Evolutionary conservation across 2,329 filamentous ascomycete genomes (phyloP).

Genomic region (Corynespora cassiicola): DNA sequence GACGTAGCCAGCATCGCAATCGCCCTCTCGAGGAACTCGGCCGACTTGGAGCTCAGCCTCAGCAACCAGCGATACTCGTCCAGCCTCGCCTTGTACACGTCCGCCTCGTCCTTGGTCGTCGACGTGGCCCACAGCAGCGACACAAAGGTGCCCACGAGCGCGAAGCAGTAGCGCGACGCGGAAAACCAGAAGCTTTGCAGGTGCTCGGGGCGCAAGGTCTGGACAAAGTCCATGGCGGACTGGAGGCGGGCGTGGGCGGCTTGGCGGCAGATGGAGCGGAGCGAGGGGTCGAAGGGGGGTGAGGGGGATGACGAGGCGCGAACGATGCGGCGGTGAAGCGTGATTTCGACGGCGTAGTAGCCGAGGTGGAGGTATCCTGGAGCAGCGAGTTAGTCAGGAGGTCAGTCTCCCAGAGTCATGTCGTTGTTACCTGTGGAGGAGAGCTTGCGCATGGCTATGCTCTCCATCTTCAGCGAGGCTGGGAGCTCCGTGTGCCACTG

Average conservation of each 20-base stretch:
- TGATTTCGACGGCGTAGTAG: constrained; percentile 55
- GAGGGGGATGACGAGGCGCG: constrained; percentile 36
- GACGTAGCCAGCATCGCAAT: constrained; percentile 32
- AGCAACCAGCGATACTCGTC: constrained; percentile 52
- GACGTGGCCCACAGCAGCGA: constrained; percentile 48
- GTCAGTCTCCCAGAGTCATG: no score
- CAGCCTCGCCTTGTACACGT: constrained; percentile 43
- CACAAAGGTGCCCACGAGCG: constrained; percentile 51
- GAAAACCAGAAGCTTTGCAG: constrained; percentile 57
- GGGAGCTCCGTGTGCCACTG: constrained; percentile 61
- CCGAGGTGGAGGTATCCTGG: constrained; percentile 53
- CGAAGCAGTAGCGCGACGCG: constrained; percentile 51
- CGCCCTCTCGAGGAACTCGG: constrained; percentile 51
- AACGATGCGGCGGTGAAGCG: constrained; percentile 52
- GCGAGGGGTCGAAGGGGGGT: constrained; percentile 32
- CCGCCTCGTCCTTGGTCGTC: constrained; percentile 38
- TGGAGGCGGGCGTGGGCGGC: constrained; percentile 52
- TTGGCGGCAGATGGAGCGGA: constrained; percentile 47
- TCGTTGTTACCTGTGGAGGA: constrained; percentile 31
- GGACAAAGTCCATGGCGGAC: constrained; percentile 54
- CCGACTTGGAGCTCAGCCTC: constrained; percentile 50
- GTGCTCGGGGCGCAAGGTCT: constrained; percentile 52
- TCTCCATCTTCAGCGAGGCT: constrained; percentile 57
- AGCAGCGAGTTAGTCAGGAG: background rate
- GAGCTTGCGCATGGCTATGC: constrained; percentile 36